These are phyloP conservation scores for Lanmaoa pseudosensibilis DNA, from an alignment of 768 basidiomycete species.

Conservation along the genomic window DNA sequence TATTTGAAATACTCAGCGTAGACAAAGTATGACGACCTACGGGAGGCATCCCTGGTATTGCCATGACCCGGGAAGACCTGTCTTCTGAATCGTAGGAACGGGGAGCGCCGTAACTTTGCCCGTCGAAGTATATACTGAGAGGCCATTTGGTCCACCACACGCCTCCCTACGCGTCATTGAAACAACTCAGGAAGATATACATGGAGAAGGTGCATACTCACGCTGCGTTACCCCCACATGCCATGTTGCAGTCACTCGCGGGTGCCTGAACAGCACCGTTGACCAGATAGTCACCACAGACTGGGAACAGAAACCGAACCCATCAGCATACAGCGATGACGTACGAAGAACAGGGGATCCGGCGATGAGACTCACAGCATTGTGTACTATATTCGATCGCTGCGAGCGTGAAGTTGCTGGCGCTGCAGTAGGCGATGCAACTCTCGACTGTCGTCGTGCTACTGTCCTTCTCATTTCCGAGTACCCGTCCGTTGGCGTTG, in stretches of 20 bases:
- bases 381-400: constrained; percentile 63
- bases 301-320: constrained; percentile 33
- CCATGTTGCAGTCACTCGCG: constrained; percentile 65
- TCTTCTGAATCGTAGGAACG: constrained; percentile 56
- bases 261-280: constrained; percentile 54
- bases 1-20: background rate
- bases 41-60: constrained; percentile 64
- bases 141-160: constrained; percentile 71
- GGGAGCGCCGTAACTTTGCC: constrained; percentile 53
- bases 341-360: background rate
- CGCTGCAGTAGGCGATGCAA: constrained; percentile 61
- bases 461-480: constrained; percentile 43
- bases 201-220: constrained; percentile 31
- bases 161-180: constrained; percentile 45
- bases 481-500: constrained; percentile 63
- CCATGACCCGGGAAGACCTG: constrained; percentile 63
- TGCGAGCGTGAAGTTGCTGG: constrained; percentile 61
- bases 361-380: constrained; percentile 42
- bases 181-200: background rate
- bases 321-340: constrained; percentile 7
- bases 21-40: constrained; percentile 38
- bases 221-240: constrained; percentile 68
- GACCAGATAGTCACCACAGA: constrained; percentile 68
- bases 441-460: constrained; percentile 52
- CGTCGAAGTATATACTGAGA: constrained; percentile 65